phyloP scores from a whole-genome alignment of 169 alveolate species.

The Eimeria falciformis region DNA sequence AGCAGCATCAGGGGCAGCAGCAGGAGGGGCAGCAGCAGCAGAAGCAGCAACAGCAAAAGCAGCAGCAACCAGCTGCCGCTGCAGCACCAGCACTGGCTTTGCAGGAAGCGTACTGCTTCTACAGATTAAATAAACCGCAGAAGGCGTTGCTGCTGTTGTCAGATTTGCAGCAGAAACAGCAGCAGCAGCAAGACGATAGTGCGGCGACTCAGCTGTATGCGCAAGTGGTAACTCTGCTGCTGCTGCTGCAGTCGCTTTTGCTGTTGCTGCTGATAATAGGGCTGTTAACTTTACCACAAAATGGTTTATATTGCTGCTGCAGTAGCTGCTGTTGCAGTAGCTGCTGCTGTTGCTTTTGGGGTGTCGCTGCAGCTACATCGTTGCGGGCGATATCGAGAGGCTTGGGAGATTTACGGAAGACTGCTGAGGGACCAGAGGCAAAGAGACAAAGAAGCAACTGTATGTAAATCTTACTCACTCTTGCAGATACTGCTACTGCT shows the following conservation, averaged over 20 bases:
- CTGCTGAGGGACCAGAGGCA: neutral
- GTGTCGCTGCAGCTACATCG: neutral
- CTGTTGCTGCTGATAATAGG: too few relatives aligned
- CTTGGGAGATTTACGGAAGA: neutral
- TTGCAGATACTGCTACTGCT: too few relatives aligned
- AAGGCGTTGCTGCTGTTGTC: constrained; percentile 25
- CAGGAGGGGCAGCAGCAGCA: constrained; percentile 47
- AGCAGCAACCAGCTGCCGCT: neutral
- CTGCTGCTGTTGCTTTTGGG: too few relatives aligned
- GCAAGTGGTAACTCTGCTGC: neutral
- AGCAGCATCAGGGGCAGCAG: too few relatives aligned
- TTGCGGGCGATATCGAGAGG: neutral
- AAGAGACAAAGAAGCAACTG: too few relatives aligned
- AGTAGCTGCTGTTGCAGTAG: too few relatives aligned
- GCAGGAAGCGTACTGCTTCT: constrained; percentile 63
- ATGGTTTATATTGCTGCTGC: too few relatives aligned
- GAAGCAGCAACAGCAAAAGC: constrained; percentile 2
- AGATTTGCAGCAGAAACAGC: neutral
- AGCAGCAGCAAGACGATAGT: neutral
- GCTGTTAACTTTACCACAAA: too few relatives aligned
- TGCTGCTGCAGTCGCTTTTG: constrained; percentile 10
- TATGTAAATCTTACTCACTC: too few relatives aligned
- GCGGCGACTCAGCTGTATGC: neutral
- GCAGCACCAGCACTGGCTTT: constrained; percentile 15
- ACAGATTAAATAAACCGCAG: constrained; percentile 52